Evolutionary conservation across 1,139 yeast species (phyloP), one percentile per base, ranked within the genome.

Genomic region (Kluyveromyces marxianus): DNA sequence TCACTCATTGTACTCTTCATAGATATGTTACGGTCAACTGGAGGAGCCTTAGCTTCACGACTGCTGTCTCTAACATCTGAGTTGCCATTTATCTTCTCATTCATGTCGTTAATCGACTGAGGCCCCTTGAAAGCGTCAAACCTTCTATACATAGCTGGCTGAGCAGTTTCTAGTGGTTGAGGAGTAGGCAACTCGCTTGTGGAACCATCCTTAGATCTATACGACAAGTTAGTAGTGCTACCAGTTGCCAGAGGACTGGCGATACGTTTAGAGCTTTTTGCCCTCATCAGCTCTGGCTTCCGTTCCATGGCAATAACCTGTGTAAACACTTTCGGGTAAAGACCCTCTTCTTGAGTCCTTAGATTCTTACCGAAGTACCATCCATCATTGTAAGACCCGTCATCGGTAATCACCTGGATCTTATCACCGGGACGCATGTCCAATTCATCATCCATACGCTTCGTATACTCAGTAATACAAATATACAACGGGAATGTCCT

Each of bases 351-450:
- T 43, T 77, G 76, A 0, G 90, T 81, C 41, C 75, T 62, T 45
- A 86, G 63, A 56, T 90, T 89, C 52, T 82, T 81, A 7, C 97
- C 96, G 83, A 77, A 77, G 59, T 83, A 92, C 99, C 99, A 92
- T n/a, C 97, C 97, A 64, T 92, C 99, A 55, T 87, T 85, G 65
- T 85, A 92, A 58, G 87, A 97, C 51, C 82, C 77, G 66, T 92
- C 99, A 63, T 89, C 96, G 38, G 95, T 88, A 28, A 94, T 75
- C 14, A 92, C 89, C 63, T 89, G 94, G 47, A 94, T 75, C 53
- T 79, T 82, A 58, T 92, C 97, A 27, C 97, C 97, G 27, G 84
- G 79, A 43, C 72, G 74, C 53, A 92, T 72, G 40, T 82, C 78
- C 41, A 92, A 71, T 67, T 92, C 99, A 65, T 94, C 98, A 27